Percentiles rank a stretch among this genome's conserved stretches.
phyloP scores from a whole-genome alignment of 1,284 basidiomycete species.

The Cutaneotrichosporon sp. region DNA sequence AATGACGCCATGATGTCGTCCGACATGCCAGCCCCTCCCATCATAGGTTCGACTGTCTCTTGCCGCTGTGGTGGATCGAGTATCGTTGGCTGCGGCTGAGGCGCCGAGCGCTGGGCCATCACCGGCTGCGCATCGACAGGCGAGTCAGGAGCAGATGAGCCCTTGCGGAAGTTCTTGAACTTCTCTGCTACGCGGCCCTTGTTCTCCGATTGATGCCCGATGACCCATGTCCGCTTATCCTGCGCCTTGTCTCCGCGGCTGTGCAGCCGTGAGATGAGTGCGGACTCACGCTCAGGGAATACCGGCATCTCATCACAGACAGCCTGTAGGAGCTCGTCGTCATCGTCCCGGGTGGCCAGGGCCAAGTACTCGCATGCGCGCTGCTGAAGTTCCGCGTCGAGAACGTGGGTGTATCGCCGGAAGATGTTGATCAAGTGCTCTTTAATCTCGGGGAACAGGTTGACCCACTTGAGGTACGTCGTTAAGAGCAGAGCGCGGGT shows the following conservation, averaged over 20 bases:
- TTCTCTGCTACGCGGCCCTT: slow-evolving; percentile 66
- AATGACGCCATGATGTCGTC: slow-evolving; percentile 72
- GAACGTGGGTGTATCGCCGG: slow-evolving; percentile 93
- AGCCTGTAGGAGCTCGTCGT: slow-evolving; percentile 87
- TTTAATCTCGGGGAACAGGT: slow-evolving; percentile 98
- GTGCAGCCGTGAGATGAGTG: slow-evolving; percentile 79
- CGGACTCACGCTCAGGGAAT: slow-evolving; percentile 91
- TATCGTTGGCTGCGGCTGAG: slow-evolving; percentile 13
- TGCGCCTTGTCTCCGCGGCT: slow-evolving; percentile 84
- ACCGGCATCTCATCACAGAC: slow-evolving; percentile 99
- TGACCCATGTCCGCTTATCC: slow-evolving; percentile 93
- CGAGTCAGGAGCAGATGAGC: slow-evolving; percentile 3
- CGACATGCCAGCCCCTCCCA: slow-evolving; percentile 40
- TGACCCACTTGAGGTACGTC: slow-evolving; percentile 94
- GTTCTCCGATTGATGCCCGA: slow-evolving; percentile 89
- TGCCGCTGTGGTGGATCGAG: slow-evolving; percentile 8
- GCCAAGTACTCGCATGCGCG: slow-evolving; percentile 95
- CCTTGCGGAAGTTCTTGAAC: slow-evolving; percentile 55
- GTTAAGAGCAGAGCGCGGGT: slow-evolving; percentile 91
- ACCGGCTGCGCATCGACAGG: slow-evolving; percentile 11
- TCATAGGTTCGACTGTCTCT: slow-evolving; percentile 36
- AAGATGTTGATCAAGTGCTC: slow-evolving; percentile 90
- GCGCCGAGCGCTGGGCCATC: slow-evolving; percentile 10
- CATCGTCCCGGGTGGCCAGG: slow-evolving; percentile 73
- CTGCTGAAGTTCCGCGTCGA: slow-evolving; percentile 98